Conservation (phyloP, 148 eudicot species). For the Camellia lanceoleosa region DNA sequence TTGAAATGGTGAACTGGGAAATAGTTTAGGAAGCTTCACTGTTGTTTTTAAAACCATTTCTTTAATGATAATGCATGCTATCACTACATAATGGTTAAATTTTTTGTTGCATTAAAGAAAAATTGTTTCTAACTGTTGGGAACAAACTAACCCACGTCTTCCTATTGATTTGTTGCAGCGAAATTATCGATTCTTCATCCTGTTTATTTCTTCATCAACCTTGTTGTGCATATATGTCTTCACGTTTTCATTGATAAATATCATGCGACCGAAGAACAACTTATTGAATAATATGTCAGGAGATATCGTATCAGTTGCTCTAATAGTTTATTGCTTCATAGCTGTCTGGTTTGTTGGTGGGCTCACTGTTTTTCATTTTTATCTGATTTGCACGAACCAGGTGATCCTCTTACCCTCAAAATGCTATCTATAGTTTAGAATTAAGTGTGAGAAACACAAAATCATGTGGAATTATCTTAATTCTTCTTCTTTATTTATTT, state of each 20-base stretch:
- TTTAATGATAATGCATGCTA: background rate
- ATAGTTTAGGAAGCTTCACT: background rate
- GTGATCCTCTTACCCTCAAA: slow-evolving; percentile 30
- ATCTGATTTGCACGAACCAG: slow-evolving; percentile 78
- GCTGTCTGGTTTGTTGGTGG: slow-evolving; percentile 88
- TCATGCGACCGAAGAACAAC: slow-evolving; percentile 28
- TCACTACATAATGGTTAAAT: background rate
- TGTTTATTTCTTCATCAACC: slow-evolving; percentile 73
- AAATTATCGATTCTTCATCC: slow-evolving; percentile 68
- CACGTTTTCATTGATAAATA: slow-evolving; percentile 48
- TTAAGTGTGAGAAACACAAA: background rate
- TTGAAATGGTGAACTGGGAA: background rate
- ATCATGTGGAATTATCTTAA: background rate
- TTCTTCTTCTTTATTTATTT: no score
- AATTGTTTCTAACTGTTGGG: background rate
- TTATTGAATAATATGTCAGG: slow-evolving; percentile 41
- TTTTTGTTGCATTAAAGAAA: background rate
- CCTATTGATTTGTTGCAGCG: slow-evolving; percentile 54
- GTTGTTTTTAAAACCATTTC: background rate
- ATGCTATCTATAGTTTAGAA: background rate
- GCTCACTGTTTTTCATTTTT: slow-evolving; percentile 68
- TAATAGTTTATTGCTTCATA: slow-evolving; percentile 64
- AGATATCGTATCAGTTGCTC: slow-evolving; percentile 59
- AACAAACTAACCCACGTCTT: slow-evolving; percentile 15
- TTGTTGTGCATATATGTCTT: slow-evolving; percentile 68